Evolutionary conservation across 768 basidiomycete genomes (phyloP).

Genomic region (Amanita inopinata): DNA sequence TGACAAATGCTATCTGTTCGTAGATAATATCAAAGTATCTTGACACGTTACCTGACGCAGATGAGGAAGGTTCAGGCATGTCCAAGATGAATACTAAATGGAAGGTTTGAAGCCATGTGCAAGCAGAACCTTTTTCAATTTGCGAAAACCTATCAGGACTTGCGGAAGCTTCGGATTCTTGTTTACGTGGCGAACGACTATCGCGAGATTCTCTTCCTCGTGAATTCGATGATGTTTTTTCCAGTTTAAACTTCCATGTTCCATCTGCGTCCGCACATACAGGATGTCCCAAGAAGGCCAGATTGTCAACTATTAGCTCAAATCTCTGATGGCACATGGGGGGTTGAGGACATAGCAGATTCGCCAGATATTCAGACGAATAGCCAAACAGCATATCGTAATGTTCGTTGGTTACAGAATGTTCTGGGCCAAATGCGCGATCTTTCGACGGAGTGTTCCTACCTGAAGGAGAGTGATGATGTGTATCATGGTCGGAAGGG

Average conservation of each 20-base stretch:
- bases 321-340: conserved; percentile 91
- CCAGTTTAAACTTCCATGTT: conserved; percentile 65
- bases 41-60: conserved; percentile 63
- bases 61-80: conserved; percentile 82
- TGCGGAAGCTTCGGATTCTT: conserved; percentile 19
- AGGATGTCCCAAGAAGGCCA: conserved; percentile 92
- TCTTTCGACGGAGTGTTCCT: conserved; percentile 42
- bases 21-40: conserved; percentile 85
- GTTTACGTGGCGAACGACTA: conserved; percentile 22
- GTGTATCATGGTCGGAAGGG: conserved; percentile 36
- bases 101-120: conserved; percentile 62
- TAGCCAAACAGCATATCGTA: conserved; percentile 74
- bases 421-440: conserved; percentile 25
- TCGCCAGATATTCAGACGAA: conserved; percentile 71
- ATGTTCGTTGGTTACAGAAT: conserved; percentile 28
- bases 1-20: conserved; percentile 78
- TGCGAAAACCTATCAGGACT: conserved; percentile 20
- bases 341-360: conserved; percentile 66
- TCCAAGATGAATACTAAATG: conserved; percentile 85
- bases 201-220: conserved; percentile 49
- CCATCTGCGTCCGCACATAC: conserved; percentile 72
- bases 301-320: conserved; percentile 83
- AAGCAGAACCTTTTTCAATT: conserved; percentile 26
- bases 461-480: conserved; percentile 39
- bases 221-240: conserved; percentile 39